phyloP scores from a whole-genome alignment of 805 yeast genomes.

The Teunomyces panamensis region DNA sequence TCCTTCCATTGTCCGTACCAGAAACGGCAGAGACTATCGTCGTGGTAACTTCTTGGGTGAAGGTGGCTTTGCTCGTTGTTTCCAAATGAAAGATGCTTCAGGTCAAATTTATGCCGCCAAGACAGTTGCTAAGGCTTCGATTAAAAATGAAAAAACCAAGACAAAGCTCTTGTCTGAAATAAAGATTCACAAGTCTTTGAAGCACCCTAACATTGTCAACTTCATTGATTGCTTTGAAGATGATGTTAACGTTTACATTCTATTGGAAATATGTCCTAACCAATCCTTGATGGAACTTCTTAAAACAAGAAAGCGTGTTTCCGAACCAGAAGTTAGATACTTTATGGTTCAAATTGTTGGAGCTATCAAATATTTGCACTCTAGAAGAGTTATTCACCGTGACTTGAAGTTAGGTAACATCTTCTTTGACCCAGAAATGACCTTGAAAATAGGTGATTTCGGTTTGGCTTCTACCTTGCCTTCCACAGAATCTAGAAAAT shows the following conservation, averaged over 20 bases:
- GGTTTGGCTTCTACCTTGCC: conserved; percentile 96
- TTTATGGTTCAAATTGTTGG: conserved; percentile 92
- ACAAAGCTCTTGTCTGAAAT: conserved; percentile 86
- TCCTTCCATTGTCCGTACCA: conserved; percentile 85
- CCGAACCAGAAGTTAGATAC: conserved; percentile 88
- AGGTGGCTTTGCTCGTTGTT: conserved; percentile 98
- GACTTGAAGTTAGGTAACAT: conserved; percentile 95
- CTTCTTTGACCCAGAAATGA: conserved; percentile 91
- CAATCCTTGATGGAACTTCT: conserved; percentile 92
- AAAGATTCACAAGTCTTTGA: conserved; percentile 87
- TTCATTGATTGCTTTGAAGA: conserved; percentile 97
- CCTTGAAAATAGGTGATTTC: conserved; percentile 94
- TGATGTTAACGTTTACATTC: conserved; percentile 86
- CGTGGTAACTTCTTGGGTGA: conserved; percentile 92
- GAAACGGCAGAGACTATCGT: conserved; percentile 83
- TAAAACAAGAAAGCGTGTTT: conserved; percentile 75
- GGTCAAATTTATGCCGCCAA: conserved; percentile 93
- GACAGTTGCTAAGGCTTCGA: conserved; percentile 94
- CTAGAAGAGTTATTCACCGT: conserved; percentile 89
- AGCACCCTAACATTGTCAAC: conserved; percentile 86
- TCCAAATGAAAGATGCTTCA: conserved; percentile 87
- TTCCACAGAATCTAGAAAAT: conserved; percentile 65
- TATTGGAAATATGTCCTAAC: conserved; percentile 92
- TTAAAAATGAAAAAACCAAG: conserved; percentile 86
- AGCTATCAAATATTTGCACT: conserved; percentile 89